These are phyloP conservation scores for Pleurotus platypus DNA, from an alignment of 768 basidiomycete genomes.

Conservation along the genomic window DNA sequence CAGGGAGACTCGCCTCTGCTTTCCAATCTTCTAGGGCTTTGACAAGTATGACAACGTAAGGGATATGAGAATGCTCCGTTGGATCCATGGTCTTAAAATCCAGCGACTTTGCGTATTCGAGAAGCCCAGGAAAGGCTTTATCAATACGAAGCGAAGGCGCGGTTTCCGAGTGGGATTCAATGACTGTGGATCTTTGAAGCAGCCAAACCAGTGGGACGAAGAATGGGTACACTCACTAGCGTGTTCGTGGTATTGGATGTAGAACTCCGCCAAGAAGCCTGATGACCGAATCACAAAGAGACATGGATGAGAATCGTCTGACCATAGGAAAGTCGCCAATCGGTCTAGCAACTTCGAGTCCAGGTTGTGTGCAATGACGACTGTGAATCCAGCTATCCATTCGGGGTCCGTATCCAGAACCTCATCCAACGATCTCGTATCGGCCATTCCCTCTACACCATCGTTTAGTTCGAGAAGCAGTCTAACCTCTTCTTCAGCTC, in stretches of 20 bases:
- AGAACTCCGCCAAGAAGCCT: constrained; percentile 88
- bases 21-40: constrained; percentile 84
- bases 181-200: constrained; percentile 45
- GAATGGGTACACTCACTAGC: constrained; percentile 48
- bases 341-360: constrained; percentile 47
- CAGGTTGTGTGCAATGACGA: constrained; percentile 87
- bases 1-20: constrained; percentile 45
- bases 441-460: constrained; percentile 68
- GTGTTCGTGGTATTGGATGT: constrained; percentile 87
- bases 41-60: constrained; percentile 87
- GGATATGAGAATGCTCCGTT: constrained; percentile 87
- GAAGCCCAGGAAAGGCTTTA: constrained; percentile 80
- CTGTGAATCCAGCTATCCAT: constrained; percentile 61
- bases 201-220: background rate
- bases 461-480: constrained; percentile 86
- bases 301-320: constrained; percentile 51
- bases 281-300: constrained; percentile 80
- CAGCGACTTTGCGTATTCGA: constrained; percentile 63
- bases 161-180: constrained; percentile 83
- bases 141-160: constrained; percentile 80
- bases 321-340: constrained; percentile 70
- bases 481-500: constrained; percentile 76
- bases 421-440: constrained; percentile 50
- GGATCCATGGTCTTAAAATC: constrained; percentile 80
- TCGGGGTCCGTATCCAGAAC: constrained; percentile 53